Conservation (phyloP, 176 grass and related monocot genomes). For the Hordeum marinum region DNA sequence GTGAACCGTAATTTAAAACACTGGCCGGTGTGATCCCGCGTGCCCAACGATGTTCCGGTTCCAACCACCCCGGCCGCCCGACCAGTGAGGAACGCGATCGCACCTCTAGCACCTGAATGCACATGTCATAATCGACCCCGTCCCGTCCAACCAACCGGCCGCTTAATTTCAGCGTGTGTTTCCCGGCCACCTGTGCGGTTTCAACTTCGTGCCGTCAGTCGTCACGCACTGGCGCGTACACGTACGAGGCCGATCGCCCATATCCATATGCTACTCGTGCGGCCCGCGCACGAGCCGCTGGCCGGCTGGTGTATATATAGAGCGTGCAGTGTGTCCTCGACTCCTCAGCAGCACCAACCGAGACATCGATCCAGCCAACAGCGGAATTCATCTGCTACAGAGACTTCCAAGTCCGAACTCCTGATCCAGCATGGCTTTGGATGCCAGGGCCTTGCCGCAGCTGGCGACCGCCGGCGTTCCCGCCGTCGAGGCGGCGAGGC, state of each 20-base stretch:
- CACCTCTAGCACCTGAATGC: background rate
- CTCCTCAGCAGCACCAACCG: background rate
- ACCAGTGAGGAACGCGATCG: background rate
- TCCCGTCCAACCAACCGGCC: background rate
- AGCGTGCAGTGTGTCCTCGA: background rate
- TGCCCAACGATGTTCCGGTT: background rate
- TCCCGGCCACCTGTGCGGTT: background rate
- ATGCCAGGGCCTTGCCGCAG: background rate
- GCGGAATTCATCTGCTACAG: background rate
- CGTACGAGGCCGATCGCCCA: background rate
- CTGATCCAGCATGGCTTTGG: slow-evolving; percentile 22
- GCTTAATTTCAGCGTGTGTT: background rate
- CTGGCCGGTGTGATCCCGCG: background rate
- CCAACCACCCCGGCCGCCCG: background rate
- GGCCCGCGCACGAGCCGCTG: background rate
- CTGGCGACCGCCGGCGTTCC: background rate
- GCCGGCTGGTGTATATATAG: background rate
- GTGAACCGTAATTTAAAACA: background rate
- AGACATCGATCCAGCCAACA: background rate
- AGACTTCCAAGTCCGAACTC: background rate
- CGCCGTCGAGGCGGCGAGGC: background rate
- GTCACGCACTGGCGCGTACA: background rate
- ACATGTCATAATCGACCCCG: background rate
- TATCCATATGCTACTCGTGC: background rate
- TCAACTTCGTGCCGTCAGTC: background rate